Base-by-base conservation (phyloP, 1,139 yeast genomes). In the Geotrichum candidum region DNA sequence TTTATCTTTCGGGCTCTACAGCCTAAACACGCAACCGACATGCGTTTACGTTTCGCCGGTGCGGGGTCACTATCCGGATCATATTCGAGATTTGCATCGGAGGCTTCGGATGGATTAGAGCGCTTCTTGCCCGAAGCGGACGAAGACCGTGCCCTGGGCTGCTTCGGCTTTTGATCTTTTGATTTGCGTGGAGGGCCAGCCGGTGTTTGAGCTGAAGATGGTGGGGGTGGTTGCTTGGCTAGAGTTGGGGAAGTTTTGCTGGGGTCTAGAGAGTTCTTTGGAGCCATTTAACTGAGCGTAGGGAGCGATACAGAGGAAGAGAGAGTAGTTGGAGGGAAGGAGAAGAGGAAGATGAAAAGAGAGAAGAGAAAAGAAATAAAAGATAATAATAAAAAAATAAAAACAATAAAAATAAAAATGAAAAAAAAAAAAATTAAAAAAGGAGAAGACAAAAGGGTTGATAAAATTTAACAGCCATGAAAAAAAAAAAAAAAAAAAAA, bases 21-120 rank as follows among this genome's bases (percentile, higher is more conserved):
- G 0, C 88, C 84, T 58, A 84, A 70, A 69, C 88, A 84, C 1
- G 88, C 88, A 0, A 87, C 83, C 69, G 85, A 76, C 5, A 87
- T 84, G 71, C 80, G 77, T 56, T 61, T 61, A 13, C 62, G 51
- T 41, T 54, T 56, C 2, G 41, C 51, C 7, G 54, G 59, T 23
- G 56, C 38, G 10, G 33, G 50, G 41, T 33, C 51, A 9, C 33
- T 15, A 23, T 11, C 35, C 18, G 35, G 54, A 4, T 48, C 29
- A 23, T 48, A n/a, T 11, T n/a, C 52, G 52, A 9, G 33, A 29
- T 23, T 48, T 48, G 52, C 29, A n/a, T 15, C 7, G 5, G 52
- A 11, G 15, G 52, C 15, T n/a, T 48, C 52, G 15, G 27, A 11
- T 48, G 52, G 45, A n/a, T n/a, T 38, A 3, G n/a, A n/a, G 15